These are phyloP conservation scores for Sorghum bicolor DNA, from an alignment of 176 grass and related monocot species.

Conservation along the genomic window Sorghum_bicolor_NCBIv3 NC_012879.2:57800001-57800500, in stretches of 20 bases:
- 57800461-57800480: constrained; percentile 41
- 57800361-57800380: constrained; percentile 30
- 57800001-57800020: too few relatives aligned
- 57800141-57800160: not conserved
- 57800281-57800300: not conserved
- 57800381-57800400: constrained; percentile 30
- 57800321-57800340: not conserved
- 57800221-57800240: not conserved
- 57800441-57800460: constrained; percentile 44
- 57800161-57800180: constrained; percentile 3
- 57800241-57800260: constrained; percentile 2
- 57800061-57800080: not conserved
- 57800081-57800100: not conserved
- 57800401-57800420: constrained; percentile 26
- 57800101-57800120: constrained; percentile 4
- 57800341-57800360: constrained; percentile 4
- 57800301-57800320: not conserved
- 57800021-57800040: not conserved
- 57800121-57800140: constrained; percentile 34
- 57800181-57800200: constrained; percentile 45
- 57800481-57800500: constrained; percentile 11
- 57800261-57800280: constrained; percentile 48
- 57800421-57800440: constrained; percentile 51
- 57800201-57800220: constrained; percentile 31
- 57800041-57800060: not conserved